Base-by-base conservation (phyloP, 495 filamentous ascomycete genomes). In the Penicillium alfredii region DNA sequence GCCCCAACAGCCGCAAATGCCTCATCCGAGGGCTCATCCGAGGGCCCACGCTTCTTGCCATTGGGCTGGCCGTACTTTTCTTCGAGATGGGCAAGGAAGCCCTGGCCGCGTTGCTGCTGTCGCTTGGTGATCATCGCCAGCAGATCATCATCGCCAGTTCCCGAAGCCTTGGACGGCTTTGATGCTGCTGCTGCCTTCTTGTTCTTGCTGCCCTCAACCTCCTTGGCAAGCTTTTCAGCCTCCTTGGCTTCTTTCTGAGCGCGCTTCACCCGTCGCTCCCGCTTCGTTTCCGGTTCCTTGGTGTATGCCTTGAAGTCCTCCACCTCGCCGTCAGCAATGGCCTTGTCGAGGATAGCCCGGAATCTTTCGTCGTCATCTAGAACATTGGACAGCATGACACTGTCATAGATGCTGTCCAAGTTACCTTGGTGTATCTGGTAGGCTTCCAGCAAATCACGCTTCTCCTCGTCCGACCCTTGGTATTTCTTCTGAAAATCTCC, bases 281-380 rank as follows among this genome's bases (percentile, higher is more conserved):
- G 73, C 27, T 80, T 71, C 40, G 68, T 77, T 49, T 78, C 75
- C 8, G 72, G 71, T 63, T 95, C 88, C 8, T 82, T 66, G 4
- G 71, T 73, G 56, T 90, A 97, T 12, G 73, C 68, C 14, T 72
- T 63, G 56, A 78, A 88, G 2, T 58, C 60, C 43, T 82, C 55
- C 3, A 88, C 81, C 23, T 82, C 72, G 0, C 73, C 76, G 4
- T 59, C 68, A 26, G 67, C 67, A 51, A 98, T 89, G n/a, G 84
- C 93, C 29, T 76, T 63, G 49, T 94, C 80, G 35, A 98, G 86
- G 18, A 89, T 84, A 4, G 42, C 62, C 6, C 83, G 74, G 58
- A 94, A 94, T 15, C 92, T 73, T 32, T 82, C 80, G 37, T 97
- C 92, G 40, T 97, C 92, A 38, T 90, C 83, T 0, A 88, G 52